Evolutionary conservation across 78 protist species (phyloP), one percentile per base, ranked within the genome.

Genomic region (Monosiga brevicollis): DNA sequence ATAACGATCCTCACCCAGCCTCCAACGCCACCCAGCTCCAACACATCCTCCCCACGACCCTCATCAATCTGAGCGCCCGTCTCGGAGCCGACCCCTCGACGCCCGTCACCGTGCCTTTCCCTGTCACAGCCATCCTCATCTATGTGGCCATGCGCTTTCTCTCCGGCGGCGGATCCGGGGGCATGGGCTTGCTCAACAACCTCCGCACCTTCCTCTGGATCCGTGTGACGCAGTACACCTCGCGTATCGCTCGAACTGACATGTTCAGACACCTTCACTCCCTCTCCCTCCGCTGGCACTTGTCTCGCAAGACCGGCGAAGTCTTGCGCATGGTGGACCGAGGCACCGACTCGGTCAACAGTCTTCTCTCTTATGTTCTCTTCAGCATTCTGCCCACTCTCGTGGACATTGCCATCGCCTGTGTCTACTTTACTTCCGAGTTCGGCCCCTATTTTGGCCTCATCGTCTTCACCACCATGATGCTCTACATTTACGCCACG

Each of bases 361-460:
- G 74, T 23, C 36, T 85, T 6, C 73, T 85, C n/a, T 22, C 32
- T 35, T 1, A n/a, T 62, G 0, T 85, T 41, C 70, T 79, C 35
- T 89, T 89, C 42, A 79, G 41, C 83, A 83, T 89, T 1, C 73
- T 76, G 22, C 92, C 92, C 10, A 86, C 84, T 39, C 86, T 78
- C 22, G 85, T 75, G n/a, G 87, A 84, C 82, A 84, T 84, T 38
- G 81, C n/a, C 73, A 23, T 84, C 36, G 82, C 83, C 25, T 42
- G 75, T 37, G 77, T 36, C 78, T 84, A 36, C 87, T 84, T 84
- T 78, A 74, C 49, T 24, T 20, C 32, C 23, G n/a, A 39, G 36
- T 82, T 76, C n/a, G 89, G 80, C 34, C 29, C 22, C 24, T 34
- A 37, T 32, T 85, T 90, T 73, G 86, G 78, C 29, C 2, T 40